Evolutionary conservation across 73 alveolate species (phyloP).

Genomic region (Tetrahymena malaccensis): DNA sequence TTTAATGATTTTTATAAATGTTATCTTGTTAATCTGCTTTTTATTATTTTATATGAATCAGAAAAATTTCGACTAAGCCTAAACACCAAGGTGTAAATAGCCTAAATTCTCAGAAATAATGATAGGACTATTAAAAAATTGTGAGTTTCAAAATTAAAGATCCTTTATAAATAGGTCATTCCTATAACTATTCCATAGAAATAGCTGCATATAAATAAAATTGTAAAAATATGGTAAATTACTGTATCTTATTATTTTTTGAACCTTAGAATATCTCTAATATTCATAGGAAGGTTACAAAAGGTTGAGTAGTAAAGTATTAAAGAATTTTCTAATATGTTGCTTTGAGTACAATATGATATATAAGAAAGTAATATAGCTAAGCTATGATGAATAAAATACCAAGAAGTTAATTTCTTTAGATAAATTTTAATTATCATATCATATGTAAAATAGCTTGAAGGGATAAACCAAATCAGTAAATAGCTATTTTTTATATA

Average conservation of each 20-base stretch:
- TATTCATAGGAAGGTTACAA: not conserved
- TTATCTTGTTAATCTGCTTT: not conserved
- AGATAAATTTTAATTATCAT: not conserved
- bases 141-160: not conserved
- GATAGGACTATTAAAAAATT: not conserved
- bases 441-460: not conserved
- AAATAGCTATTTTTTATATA: not conserved
- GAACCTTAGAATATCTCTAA: not conserved
- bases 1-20: too few species aligned
- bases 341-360: not conserved
- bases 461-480: not conserved
- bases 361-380: not conserved
- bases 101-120: not conserved
- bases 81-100: not conserved
- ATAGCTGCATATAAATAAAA: not conserved
- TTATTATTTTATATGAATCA: not conserved
- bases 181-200: not conserved
- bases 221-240: not conserved
- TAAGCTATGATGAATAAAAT: not conserved
- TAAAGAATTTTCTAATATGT: not conserved
- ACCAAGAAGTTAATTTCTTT: not conserved
- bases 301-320: not conserved
- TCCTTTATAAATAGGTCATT: not conserved
- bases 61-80: not conserved
- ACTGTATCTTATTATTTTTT: not conserved